Evolutionary conservation across 179 eudicot species (phyloP), one percentile per base, ranked within the genome.

Genomic region (Vitellaria paradoxa): DNA sequence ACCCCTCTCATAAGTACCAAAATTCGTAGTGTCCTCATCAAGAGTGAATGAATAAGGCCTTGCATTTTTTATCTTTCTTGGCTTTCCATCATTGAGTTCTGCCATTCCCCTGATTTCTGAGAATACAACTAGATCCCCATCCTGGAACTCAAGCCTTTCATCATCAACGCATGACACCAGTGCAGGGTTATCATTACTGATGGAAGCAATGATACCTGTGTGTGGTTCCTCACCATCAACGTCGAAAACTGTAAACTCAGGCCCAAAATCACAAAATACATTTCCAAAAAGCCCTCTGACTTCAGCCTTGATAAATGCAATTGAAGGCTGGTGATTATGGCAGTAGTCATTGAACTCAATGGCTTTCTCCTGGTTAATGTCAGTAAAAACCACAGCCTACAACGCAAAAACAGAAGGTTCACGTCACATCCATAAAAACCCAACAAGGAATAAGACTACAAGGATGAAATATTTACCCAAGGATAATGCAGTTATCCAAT

Each of bases 31-130:
- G 76, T 94, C 96, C 75, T 94, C 98, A 3, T 92, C 97, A 81
- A 94, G 90, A 68, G 75, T 81, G 77, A 92, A 94, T 2, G 98
- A 94, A 61, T 89, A 91, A n/a, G 97, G 96, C 66, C 97, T 84
- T 63, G 96, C 77, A 85, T 57, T 87, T 73, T 76, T 87, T 14
- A 94, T 77, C 81, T 84, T 94, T 77, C 97, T 88, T 47, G 96
- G 97, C 75, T 90, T 92, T 78, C 98, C 98, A 81, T 94, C 98
- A 85, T 94, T 94, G 26, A 94, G 81, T 87, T 94, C 98, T 42
- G 90, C 85, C 98, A 94, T 92, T 47, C 98, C 98, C 42, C 72
- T 87, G 52, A 94, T 80, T 82, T 94, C 98, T 6, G 97, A 92
- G 81, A 94, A 94, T 20, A 86, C 82, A 67, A 94, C 98, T 70